Percentiles rank a stretch among this genome's conserved stretches.
Conservation (phyloP, 345 rosid genomes). For the Populus euphratica region DNA sequence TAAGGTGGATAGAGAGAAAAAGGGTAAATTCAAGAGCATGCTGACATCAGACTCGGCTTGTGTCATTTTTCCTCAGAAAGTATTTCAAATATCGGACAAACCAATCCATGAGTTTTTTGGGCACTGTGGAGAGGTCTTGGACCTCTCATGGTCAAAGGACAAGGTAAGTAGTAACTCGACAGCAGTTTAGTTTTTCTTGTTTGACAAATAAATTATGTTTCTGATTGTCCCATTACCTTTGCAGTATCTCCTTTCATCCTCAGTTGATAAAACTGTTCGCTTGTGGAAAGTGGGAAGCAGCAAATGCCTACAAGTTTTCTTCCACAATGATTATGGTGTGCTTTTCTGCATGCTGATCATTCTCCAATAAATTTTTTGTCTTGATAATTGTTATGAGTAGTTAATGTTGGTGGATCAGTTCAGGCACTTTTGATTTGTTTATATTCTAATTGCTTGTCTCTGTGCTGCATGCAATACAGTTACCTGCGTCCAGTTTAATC, state of each 20-base stretch:
- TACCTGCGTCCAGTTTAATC: slow-evolving; percentile 21
- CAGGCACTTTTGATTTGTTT: not conserved
- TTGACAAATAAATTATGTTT: slow-evolving; percentile 3
- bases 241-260: slow-evolving; percentile 47
- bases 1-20: slow-evolving; percentile 18
- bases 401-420: not conserved
- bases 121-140: slow-evolving; percentile 44
- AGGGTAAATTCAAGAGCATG: slow-evolving; percentile 22
- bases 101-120: slow-evolving; percentile 54
- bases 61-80: slow-evolving; percentile 41
- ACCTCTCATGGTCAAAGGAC: slow-evolving; percentile 53
- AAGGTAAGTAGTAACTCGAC: slow-evolving; percentile 25
- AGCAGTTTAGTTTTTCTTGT: slow-evolving; percentile 1
- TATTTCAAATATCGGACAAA: slow-evolving; percentile 35
- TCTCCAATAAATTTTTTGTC: not conserved
- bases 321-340: slow-evolving; percentile 42
- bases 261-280: slow-evolving; percentile 54
- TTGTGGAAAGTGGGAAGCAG: slow-evolving; percentile 49
- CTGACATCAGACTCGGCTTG: slow-evolving; percentile 27
- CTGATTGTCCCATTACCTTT: slow-evolving; percentile 8
- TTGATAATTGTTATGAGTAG: not conserved
- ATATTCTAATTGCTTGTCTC: not conserved
- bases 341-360: not conserved
- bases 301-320: slow-evolving; percentile 37
- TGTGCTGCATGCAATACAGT: not conserved